Base-by-base conservation (phyloP, 116 monocot species). In the Dioscorea cayenensis region DNA sequence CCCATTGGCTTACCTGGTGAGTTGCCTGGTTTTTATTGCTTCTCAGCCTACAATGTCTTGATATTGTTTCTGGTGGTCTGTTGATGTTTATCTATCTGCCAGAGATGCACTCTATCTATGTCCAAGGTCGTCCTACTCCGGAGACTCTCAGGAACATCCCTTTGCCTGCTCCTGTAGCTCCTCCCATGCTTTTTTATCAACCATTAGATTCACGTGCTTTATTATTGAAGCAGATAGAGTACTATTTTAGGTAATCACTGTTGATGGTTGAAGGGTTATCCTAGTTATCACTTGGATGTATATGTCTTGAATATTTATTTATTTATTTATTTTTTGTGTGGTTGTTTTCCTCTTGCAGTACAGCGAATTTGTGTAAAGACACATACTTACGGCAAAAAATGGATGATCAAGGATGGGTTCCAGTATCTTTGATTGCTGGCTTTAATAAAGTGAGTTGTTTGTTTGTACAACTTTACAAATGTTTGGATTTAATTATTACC, bases 191-290 rank as follows among this genome's bases (percentile, higher is more conserved):
- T 38, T 66, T 66, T 75, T 49, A 71, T 51, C 75, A 60, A 1
- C 22, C 43, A 28, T 28, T 55, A 50, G 80, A 80, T 75, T 58
- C 66, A 32, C 75, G 75, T 36, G 75, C 71, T 51, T n/a, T 19
- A 18, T 32, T 80, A 66, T 18, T 79, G 23, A 79, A 72, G 36
- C 92, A 92, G 73, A 92, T 92, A 73, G 84, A 92, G 36, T 92
- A 84, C 73, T 92, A 92, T 69, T 92, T 92, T 79, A 92, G 92
- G 92, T 88, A 73, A n/a, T 21, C 11, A 21, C 22, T 16, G 17
- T 16, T 55, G 14, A 14, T 23, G 23, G 64, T 64, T 27, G 14
- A 64, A 8, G 17, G 27, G 58, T 60, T 10, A 11, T 51, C 2
- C 14, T 2, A 28, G 19, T n/a, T 35, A 18, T 48, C 49, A 14